Base-by-base conservation (phyloP, 2,329 filamentous ascomycete genomes). In the Amylocarpus encephaloides region DNA sequence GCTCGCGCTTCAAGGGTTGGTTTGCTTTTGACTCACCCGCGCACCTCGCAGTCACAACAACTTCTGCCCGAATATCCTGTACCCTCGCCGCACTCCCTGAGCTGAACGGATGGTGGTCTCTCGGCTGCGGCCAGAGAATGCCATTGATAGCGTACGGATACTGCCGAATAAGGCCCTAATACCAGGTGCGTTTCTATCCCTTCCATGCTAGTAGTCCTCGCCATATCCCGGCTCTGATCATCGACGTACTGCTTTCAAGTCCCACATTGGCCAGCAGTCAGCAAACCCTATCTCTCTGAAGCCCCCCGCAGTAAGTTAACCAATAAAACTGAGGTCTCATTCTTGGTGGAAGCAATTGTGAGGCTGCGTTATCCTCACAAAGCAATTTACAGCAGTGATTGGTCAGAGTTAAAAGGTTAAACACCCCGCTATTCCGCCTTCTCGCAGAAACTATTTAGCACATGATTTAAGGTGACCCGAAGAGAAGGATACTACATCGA, bases 381-480 rank as follows among this genome's bases (percentile, higher is more conserved):
- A 45, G 41, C 34, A 41, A 34, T 52, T 48, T 50, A 16, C 35
- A 33, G 9, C 22, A 43, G 34, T 49, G 7, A 61, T 61, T 60
- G 57, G 59, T 32, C 39, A 42, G 29, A 50, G 33, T 15, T 12
- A 12, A 26, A 16, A 51, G 22, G 35, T 49, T 16, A 46, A 48
- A 43, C 50, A 43, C 49, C 57, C 53, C 53, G 22, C 22, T 26
- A 26, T 26, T 26, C 40, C 48, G 35, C 34, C 15, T 46, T 45
- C 42, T 38, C 55, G 58, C 59, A 61, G 57, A 38, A 19, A 54
- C 43, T 55, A 42, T 22, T 47, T 35, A 50, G 50, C 62, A 62
- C 58, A 60, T 63, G 61, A 58, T 59, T 56, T 53, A 49, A 51
- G 32, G 36, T 22, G 46, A 57, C 53, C 59, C 61, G 59, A 55